Percentiles rank a stretch among this genome's conserved stretches.
These are phyloP conservation scores for Termitomyces sp. DNA, from an alignment of 768 basidiomycete genomes.

Conservation along the genomic window DNA sequence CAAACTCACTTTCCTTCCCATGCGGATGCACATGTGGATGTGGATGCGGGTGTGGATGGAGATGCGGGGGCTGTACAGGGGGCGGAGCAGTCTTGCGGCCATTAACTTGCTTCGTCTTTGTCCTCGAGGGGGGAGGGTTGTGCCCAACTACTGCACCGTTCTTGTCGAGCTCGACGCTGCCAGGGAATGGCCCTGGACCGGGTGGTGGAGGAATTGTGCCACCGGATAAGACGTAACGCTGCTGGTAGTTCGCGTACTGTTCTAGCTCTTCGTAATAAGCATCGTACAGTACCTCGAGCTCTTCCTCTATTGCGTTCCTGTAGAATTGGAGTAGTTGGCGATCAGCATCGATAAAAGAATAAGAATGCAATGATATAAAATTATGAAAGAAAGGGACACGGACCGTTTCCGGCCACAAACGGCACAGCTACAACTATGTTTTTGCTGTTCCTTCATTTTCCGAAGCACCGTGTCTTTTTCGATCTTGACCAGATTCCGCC, in stretches of 20 bases:
- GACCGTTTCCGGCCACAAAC: slow-evolving; percentile 96
- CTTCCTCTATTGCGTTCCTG: slow-evolving; percentile 97
- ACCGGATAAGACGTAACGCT: slow-evolving; percentile 89
- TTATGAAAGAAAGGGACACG: slow-evolving; percentile 30
- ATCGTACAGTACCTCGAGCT: slow-evolving; percentile 99
- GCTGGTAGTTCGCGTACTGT: slow-evolving; percentile 97
- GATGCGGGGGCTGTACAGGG: slow-evolving; percentile 12
- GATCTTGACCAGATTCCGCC: slow-evolving; percentile 88
- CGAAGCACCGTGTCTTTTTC: slow-evolving; percentile 96
- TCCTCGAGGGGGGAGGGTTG: slow-evolving; percentile 13
- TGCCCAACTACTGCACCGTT: slow-evolving; percentile 62
- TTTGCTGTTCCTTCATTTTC: slow-evolving; percentile 99
- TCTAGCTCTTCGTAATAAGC: slow-evolving; percentile 99
- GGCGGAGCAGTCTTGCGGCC: slow-evolving; percentile 14
- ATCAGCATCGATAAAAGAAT: slow-evolving; percentile 10
- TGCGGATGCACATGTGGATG: slow-evolving; percentile 43
- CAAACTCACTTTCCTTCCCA: slow-evolving; percentile 67
- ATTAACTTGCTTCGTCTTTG: slow-evolving; percentile 12
- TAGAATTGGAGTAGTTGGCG: slow-evolving; percentile 8
- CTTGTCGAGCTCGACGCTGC: slow-evolving; percentile 94
- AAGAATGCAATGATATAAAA: slow-evolving; percentile 16
- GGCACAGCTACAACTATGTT: slow-evolving; percentile 92
- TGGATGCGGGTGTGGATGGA: slow-evolving; percentile 34
- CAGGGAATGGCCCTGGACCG: slow-evolving; percentile 97
- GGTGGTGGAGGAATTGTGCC: slow-evolving; percentile 88